A percentile compares a stretch with the other conserved stretches of the same genome.
Evolutionary conservation across 1,284 basidiomycete genomes (phyloP).

Genomic region (Leccinum pachyderme): DNA sequence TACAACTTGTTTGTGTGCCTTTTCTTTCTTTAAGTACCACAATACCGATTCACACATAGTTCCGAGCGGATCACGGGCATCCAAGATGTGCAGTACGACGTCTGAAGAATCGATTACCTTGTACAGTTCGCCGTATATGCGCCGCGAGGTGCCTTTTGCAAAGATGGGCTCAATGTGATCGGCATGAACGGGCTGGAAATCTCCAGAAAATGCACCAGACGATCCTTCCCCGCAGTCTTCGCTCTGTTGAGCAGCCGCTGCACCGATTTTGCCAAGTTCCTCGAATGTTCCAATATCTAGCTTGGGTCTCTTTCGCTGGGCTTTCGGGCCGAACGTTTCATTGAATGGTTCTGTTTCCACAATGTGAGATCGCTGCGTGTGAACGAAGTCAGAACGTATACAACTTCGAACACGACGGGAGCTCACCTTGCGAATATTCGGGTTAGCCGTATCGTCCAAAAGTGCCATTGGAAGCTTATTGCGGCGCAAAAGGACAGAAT

Average conservation of each 20-base stretch:
- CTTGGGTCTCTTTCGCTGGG: slow-evolving; percentile 85
- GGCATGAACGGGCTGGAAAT: slow-evolving; percentile 59
- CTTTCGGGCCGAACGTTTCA: slow-evolving; percentile 92
- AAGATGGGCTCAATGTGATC: slow-evolving; percentile 86
- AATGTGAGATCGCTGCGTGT: slow-evolving; percentile 75
- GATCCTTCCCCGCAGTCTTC: slow-evolving; percentile 10
- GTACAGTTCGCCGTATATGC: slow-evolving; percentile 98
- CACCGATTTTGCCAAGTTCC: slow-evolving; percentile 74
- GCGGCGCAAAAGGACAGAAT: slow-evolving; percentile 85
- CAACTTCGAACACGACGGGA: neutral
- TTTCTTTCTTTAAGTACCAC: slow-evolving; percentile 94
- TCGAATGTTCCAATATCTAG: slow-evolving; percentile 85
- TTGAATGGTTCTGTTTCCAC: slow-evolving; percentile 91
- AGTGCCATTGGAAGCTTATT: slow-evolving; percentile 96
- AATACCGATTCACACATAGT: slow-evolving; percentile 97
- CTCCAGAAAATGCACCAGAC: slow-evolving; percentile 23
- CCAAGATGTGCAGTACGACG: slow-evolving; percentile 93
- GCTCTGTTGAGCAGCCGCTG: slow-evolving; percentile 36
- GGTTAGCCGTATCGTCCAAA: slow-evolving; percentile 82
- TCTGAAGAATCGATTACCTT: slow-evolving; percentile 99
- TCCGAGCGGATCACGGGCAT: slow-evolving; percentile 94
- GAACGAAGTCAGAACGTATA: slow-evolving; percentile 3
- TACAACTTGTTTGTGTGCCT: slow-evolving; percentile 96
- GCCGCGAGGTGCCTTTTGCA: slow-evolving; percentile 87
- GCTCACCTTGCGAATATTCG: slow-evolving; percentile 71